Evolutionary conservation across 2,329 filamentous ascomycete species (phyloP).

Genomic region (Cercospora canescens): DNA sequence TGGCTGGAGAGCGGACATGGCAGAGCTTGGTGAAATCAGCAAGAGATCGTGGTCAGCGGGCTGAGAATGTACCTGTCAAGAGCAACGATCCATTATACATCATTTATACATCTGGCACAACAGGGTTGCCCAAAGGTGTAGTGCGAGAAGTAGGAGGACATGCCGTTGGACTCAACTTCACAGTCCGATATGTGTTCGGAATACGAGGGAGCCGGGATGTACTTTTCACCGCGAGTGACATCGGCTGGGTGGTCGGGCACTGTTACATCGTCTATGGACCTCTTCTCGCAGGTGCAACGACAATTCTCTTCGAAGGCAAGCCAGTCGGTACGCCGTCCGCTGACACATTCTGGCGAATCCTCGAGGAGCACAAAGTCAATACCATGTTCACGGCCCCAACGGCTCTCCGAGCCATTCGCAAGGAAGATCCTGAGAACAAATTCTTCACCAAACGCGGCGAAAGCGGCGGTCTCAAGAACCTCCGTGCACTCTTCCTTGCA

Average conservation of each 20-base stretch:
- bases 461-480: constrained; percentile 67
- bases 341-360: constrained; percentile 81
- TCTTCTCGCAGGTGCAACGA: constrained; percentile 79
- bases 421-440: constrained; percentile 76
- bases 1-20: constrained; percentile 76
- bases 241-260: constrained; percentile 88
- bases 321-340: constrained; percentile 86
- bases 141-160: constrained; percentile 81
- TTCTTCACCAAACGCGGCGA: constrained; percentile 64
- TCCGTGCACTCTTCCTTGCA: constrained; percentile 79
- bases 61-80: constrained; percentile 73
- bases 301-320: constrained; percentile 91
- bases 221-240: constrained; percentile 77
- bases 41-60: constrained; percentile 64
- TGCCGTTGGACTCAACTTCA: constrained; percentile 79
- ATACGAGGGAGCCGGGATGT: constrained; percentile 83
- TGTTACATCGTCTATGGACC: constrained; percentile 89
- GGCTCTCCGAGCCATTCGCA: constrained; percentile 81
- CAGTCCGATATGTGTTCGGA: constrained; percentile 79
- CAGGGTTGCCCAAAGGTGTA: constrained; percentile 69
- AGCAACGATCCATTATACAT: constrained; percentile 83
- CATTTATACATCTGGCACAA: constrained; percentile 74
- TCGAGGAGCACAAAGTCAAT: constrained; percentile 83
- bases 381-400: constrained; percentile 84
- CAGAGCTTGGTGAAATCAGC: constrained; percentile 73